Conservation (phyloP, 805 yeast genomes). For the Cyberlindnera veronae region DNA sequence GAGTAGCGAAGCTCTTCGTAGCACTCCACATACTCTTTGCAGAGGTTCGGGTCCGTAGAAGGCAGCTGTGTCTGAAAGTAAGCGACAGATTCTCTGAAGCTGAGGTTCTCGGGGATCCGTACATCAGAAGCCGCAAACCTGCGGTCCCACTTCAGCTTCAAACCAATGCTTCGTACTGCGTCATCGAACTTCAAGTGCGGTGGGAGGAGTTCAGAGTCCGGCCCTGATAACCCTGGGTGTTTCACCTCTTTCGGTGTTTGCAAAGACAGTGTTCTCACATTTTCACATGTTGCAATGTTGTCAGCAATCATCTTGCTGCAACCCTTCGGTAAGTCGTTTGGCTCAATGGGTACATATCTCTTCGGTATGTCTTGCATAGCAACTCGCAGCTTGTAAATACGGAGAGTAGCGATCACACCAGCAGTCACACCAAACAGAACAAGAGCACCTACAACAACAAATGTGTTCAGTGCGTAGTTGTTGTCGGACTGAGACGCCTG, state of each 20-base stretch:
- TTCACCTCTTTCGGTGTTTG: constrained; percentile 40
- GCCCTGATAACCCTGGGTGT: constrained; percentile 53
- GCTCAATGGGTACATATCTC: constrained; percentile 63
- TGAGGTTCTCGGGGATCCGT: constrained; percentile 36
- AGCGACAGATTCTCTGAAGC: constrained; percentile 41
- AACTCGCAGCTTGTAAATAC: constrained; percentile 56
- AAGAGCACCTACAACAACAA: constrained; percentile 73
- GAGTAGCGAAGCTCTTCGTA: constrained; percentile 73
- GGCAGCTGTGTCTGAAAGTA: constrained; percentile 29
- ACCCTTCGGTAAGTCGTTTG: constrained; percentile 53
- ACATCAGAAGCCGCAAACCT: constrained; percentile 33
- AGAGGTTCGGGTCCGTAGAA: constrained; percentile 17
- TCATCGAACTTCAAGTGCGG: constrained; percentile 46
- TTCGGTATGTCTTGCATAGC: constrained; percentile 76
- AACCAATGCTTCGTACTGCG: constrained; percentile 56
- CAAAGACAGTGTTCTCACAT: constrained; percentile 35
- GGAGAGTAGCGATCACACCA: constrained; percentile 48
- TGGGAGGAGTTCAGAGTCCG: constrained; percentile 34
- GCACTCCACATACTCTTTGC: constrained; percentile 39
- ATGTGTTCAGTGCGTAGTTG: constrained; percentile 71
- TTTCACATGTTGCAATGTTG: constrained; percentile 41
- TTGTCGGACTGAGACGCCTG: constrained; percentile 53
- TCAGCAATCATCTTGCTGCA: constrained; percentile 38
- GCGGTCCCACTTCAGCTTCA: constrained; percentile 51
- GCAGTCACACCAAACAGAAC: constrained; percentile 54